Evolutionary conservation across 2,329 filamentous ascomycete genomes (phyloP).

Genomic region (Colletotrichum tofieldiae): DNA sequence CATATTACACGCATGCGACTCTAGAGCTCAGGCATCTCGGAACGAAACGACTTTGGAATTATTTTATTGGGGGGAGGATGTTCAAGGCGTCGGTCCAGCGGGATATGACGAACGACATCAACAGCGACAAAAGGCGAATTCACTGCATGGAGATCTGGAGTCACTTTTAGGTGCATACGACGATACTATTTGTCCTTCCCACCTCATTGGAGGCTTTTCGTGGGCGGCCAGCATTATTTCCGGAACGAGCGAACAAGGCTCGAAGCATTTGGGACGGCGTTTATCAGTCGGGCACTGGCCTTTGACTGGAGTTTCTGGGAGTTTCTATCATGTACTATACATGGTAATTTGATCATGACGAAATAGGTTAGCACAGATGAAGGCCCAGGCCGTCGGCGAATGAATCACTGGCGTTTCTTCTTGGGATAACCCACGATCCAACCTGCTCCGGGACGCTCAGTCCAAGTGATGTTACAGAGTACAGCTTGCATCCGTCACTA

Average conservation of each 20-base stretch:
- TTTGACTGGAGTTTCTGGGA: constrained; percentile 14
- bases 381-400: constrained; percentile 11
- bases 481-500: neutral
- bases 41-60: neutral
- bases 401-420: neutral
- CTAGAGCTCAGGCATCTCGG: constrained; percentile 21
- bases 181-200: constrained; percentile 4
- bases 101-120: neutral
- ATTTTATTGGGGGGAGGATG: no score
- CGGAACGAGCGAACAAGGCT: neutral
- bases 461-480: no score
- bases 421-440: neutral
- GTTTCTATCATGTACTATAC: constrained; percentile 4
- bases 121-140: neutral
- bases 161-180: constrained; percentile 38
- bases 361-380: constrained; percentile 10
- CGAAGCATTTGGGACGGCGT: constrained; percentile 20
- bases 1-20: constrained; percentile 24
- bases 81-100: neutral
- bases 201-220: constrained; percentile 15
- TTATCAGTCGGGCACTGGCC: constrained; percentile 16
- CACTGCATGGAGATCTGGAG: constrained; percentile 12
- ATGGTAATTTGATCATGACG: constrained; percentile 19
- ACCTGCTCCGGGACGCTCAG: neutral
- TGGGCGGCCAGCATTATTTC: neutral